phyloP scores from a whole-genome alignment of 805 yeast species.

The Nakazawaea wyomingensis region DNA sequence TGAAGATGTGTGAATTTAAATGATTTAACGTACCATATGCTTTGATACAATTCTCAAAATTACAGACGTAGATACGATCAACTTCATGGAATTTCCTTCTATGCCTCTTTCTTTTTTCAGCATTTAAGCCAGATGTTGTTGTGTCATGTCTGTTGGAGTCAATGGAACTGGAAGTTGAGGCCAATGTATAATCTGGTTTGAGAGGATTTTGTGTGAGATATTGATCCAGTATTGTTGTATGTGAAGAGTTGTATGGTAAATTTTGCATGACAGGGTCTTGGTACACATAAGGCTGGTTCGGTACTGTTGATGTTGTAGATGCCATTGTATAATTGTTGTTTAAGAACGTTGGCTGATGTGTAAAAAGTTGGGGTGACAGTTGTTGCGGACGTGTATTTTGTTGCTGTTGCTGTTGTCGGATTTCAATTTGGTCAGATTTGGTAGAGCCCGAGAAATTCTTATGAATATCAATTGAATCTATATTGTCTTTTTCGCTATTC shows the following conservation, averaged over 20 bases:
- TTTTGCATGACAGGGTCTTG: not conserved
- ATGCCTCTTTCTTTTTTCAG: conserved; percentile 33
- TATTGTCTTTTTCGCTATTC: too few relatives aligned
- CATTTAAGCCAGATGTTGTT: not conserved
- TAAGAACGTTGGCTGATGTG: not conserved
- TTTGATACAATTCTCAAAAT: conserved; percentile 40
- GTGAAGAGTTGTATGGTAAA: not conserved
- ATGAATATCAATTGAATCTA: too few relatives aligned
- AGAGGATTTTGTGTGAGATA: not conserved
- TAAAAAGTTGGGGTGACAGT: not conserved
- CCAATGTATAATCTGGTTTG: not conserved
- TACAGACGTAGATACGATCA: conserved; percentile 49
- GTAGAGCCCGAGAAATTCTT: too few relatives aligned
- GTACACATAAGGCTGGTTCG: not conserved
- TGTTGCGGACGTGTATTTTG: too few relatives aligned
- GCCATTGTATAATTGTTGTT: not conserved
- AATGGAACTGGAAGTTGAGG: not conserved
- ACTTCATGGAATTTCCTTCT: conserved; percentile 52
- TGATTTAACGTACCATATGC: conserved; percentile 59
- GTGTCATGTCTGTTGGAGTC: not conserved
- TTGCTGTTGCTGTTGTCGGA: too few relatives aligned
- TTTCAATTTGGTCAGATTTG: too few relatives aligned
- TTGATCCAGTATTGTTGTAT: not conserved
- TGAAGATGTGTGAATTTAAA: conserved; percentile 48
- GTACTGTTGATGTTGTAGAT: not conserved